phyloP scores from a whole-genome alignment of 495 filamentous ascomycete species.

The Aspergillus leporis region DNA sequence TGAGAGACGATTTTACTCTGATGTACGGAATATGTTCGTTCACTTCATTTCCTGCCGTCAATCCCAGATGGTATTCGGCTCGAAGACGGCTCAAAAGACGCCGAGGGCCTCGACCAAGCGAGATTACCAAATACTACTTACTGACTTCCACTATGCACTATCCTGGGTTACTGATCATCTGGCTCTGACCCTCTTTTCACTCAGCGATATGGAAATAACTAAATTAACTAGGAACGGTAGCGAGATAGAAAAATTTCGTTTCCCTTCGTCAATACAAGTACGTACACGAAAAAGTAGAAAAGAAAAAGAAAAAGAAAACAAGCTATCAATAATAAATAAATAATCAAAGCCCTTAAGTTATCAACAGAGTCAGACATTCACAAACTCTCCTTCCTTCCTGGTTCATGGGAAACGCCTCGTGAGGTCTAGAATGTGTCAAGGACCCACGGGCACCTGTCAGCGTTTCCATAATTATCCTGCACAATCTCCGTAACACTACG shows the following conservation, averaged over 20 bases:
- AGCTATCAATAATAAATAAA: neutral
- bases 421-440: conserved; percentile 1
- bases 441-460: conserved; percentile 2
- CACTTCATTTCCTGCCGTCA: neutral
- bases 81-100: no score
- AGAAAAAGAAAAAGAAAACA: neutral
- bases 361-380: neutral
- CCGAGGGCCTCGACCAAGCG: no score
- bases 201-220: neutral
- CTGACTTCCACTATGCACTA: no score
- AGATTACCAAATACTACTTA: no score
- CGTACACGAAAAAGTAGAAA: no score
- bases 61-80: neutral
- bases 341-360: neutral
- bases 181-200: no score
- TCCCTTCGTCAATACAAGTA: neutral
- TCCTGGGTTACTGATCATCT: no score
- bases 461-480: neutral
- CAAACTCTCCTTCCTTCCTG: neutral
- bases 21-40: neutral
- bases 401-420: neutral
- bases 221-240: neutral
- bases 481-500: neutral
- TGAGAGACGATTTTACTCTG: neutral
- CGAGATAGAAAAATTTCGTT: neutral